Evolutionary conservation across 257 asterid species (phyloP), one percentile per base, ranked within the genome.

Genomic region (Coffea eugenioides): DNA sequence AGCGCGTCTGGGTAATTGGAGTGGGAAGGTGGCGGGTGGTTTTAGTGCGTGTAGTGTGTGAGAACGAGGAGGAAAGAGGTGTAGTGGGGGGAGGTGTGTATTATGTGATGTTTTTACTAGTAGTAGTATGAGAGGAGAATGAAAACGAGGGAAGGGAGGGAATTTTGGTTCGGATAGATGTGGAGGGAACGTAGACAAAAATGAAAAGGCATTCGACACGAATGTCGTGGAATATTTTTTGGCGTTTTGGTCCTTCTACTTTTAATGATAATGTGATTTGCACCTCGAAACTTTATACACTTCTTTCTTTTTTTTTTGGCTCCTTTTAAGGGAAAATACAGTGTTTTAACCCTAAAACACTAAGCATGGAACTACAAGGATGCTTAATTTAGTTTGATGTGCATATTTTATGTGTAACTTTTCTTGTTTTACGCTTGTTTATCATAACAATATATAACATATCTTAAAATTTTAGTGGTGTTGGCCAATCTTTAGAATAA

Each of bases 101-200:
- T 23, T 16, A 31, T 72, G 23, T 81, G 80, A 45, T 57, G 59
- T n/a, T 69, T 75, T 2, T 9, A 68, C 27, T 56, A 68, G 41
- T 39, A 77, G 71, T 69, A 74, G 27, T 41, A 54, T 0, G 57
- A 59, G 71, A 23, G 69, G 51, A 66, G 57, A 88, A 79, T 83
- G 88, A 85, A 85, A 90, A 90, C 84, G 93, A 89, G 91, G 94
- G 93, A 91, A 93, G 92, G 92, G 97, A 91, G 97, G 98, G 93
- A 93, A 91, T 87, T 92, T 93, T 95, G 87, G 96, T 91, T 93
- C 92, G 92, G 93, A 90, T 85, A 79, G 91, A 83, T 90, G 93
- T 91, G 98, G 97, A 91, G 98, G 98, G 97, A 95, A 90, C 88
- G 59, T 74, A 74, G 46, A 81, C n/a, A 76, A 75, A 77, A 81